phyloP scores from a whole-genome alignment of 495 filamentous ascomycete species.

The Neurospora hispaniola region DNA sequence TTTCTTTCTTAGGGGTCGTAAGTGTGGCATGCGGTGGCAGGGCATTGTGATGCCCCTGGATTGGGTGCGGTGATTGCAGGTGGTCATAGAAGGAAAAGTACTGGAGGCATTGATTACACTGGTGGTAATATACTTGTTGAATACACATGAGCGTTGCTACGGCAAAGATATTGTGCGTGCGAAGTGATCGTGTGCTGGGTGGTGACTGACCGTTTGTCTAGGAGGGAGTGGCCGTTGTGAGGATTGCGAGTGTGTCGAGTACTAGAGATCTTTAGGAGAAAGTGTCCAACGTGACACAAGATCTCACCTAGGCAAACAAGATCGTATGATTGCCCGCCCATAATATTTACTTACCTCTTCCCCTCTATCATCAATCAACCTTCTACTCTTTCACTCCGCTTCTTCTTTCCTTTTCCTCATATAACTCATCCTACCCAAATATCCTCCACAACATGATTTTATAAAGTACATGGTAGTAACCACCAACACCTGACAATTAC shows the following conservation, averaged over 20 bases:
- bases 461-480: too few relatives aligned
- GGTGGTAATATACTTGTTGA: neutral
- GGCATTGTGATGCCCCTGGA: neutral
- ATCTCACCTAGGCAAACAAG: neutral
- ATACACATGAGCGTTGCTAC: neutral
- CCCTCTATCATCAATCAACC: neutral
- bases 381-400: neutral
- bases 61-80: neutral
- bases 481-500: too few relatives aligned
- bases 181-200: neutral
- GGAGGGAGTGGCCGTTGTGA: neutral
- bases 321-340: neutral
- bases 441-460: too few relatives aligned
- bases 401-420: neutral
- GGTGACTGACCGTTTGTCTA: neutral
- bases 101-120: neutral
- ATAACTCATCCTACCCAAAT: neutral
- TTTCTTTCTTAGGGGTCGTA: neutral
- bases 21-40: too few relatives aligned
- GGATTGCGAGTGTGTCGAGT: neutral
- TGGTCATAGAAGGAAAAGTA: neutral
- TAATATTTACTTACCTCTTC: neutral
- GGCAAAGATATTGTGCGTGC: neutral
- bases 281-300: neutral
- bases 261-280: neutral